Base-by-base conservation (phyloP, 257 asterid genomes). In the Solanum clarkiae region DNA sequence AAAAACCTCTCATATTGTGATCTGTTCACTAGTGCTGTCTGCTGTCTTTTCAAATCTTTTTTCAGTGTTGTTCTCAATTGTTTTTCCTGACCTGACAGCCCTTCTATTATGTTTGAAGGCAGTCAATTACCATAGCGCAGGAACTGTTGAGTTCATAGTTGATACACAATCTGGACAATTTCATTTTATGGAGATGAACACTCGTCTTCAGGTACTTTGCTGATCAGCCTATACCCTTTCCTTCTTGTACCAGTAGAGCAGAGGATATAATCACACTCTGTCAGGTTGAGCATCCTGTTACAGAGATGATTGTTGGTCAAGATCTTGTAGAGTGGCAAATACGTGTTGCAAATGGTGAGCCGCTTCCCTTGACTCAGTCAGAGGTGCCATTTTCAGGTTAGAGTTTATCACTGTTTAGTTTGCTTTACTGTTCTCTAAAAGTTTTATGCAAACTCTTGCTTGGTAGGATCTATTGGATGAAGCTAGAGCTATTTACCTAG, bases 241-340 rank as follows among this genome's bases (percentile, higher is more conserved):
- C 84, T 44, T 86, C 72, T 66, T 69, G 57, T 77, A 36, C 54
- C 84, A 86, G 72, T 66, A 84, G 63, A 85, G 84, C 79, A 84
- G 85, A 81, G 80, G 71, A 72, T 74, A 82, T 82, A 80, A n/a
- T 36, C 45, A 57, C 40, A 77, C 63, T 86, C 82, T 63, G 84
- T 84, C 84, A 97, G 99, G 98, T 97, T 88, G 99, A 97, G 86
- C 99, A 97, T 90, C 98, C 99, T 70, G 99, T 97, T 82, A 95
- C 99, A 10, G 99, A 97, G 96, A 97, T 97, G 99, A 93, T 97
- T 84, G 99, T 97, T 60, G 95, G 94, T 80, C 98, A 97, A 92
- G 99, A 97, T 92, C 98, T 97, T 82, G 99, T 97, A 87, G 99
- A 97, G 90, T 97, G 99, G 99, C 99, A 97, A 91, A 92, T 97